phyloP scores from a whole-genome alignment of 2,329 filamentous ascomycete species.

The Pseudogymnoascus sp. region DNA sequence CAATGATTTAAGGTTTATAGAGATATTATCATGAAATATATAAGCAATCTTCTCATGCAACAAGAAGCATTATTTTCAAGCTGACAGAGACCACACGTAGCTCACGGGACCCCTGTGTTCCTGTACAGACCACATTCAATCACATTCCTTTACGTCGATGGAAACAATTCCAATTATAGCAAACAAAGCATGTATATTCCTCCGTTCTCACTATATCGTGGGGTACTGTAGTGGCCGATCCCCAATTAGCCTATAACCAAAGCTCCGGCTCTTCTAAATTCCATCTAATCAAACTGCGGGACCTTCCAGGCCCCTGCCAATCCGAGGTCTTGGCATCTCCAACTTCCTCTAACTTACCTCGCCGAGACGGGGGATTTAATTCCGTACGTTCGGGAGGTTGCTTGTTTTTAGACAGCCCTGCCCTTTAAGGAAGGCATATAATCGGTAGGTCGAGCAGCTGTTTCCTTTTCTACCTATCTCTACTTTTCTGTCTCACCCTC shows the following conservation, averaged over 20 bases:
- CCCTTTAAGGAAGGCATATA: neutral
- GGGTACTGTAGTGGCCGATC: neutral
- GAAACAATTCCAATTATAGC: neutral
- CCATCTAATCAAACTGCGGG: neutral
- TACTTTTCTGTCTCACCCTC: neutral
- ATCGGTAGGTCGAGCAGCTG: neutral
- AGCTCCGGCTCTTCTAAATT: neutral
- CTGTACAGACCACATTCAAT: neutral
- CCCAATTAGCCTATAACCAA: neutral
- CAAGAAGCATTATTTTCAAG: neutral
- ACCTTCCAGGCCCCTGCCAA: neutral
- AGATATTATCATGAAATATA: neutral
- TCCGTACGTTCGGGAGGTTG: neutral
- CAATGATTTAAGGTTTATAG: neutral
- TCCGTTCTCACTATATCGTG: neutral
- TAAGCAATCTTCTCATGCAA: neutral
- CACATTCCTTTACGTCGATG: neutral
- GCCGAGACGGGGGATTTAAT: constrained; percentile 1
- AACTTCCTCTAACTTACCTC: neutral
- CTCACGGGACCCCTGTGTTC: neutral
- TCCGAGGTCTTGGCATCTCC: neutral
- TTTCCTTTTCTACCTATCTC: neutral
- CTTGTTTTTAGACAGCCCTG: neutral
- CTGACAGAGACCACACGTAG: neutral
- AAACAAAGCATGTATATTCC: neutral